Percentiles rank a stretch among this genome's conserved stretches.
Conservation (phyloP, 148 eudicot species). For the Amaranthus cruentus region DNA sequence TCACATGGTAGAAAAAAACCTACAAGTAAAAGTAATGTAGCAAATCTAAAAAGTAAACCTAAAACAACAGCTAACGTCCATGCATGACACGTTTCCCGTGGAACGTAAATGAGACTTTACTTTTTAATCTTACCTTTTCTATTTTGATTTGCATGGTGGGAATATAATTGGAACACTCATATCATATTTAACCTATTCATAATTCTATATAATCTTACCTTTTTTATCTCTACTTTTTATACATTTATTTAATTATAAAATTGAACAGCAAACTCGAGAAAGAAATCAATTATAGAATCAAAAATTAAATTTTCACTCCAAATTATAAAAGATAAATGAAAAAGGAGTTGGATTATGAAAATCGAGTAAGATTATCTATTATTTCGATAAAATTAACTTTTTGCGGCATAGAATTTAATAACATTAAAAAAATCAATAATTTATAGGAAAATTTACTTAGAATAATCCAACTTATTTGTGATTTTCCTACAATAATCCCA, state of each 20-base stretch:
- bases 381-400: too few relatives aligned
- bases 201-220: not conserved
- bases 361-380: conserved; percentile 26
- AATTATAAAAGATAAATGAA: not conserved
- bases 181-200: conserved; percentile 17
- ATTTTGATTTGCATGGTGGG: conserved; percentile 34
- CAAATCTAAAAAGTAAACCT: conserved; percentile 17
- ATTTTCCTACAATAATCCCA: too few relatives aligned
- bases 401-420: too few relatives aligned
- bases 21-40: not conserved
- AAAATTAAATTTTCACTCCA: not conserved
- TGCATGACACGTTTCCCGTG: conserved; percentile 45
- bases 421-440: too few relatives aligned
- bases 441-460: too few relatives aligned
- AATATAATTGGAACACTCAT: conserved; percentile 10
- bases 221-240: conserved; percentile 47
- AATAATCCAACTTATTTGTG: too few relatives aligned
- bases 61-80: conserved; percentile 37
- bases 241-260: not conserved
- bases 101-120: conserved; percentile 32
- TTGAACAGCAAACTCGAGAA: conserved; percentile 6
- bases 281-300: conserved; percentile 17
- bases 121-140: not conserved
- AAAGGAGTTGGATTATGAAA: conserved; percentile 19
- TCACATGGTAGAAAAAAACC: not conserved